A percentile compares a stretch with the other conserved stretches of the same genome.
Evolutionary conservation across 2,329 filamentous ascomycete species (phyloP).

Genomic region (Arachnomyces sp.): DNA sequence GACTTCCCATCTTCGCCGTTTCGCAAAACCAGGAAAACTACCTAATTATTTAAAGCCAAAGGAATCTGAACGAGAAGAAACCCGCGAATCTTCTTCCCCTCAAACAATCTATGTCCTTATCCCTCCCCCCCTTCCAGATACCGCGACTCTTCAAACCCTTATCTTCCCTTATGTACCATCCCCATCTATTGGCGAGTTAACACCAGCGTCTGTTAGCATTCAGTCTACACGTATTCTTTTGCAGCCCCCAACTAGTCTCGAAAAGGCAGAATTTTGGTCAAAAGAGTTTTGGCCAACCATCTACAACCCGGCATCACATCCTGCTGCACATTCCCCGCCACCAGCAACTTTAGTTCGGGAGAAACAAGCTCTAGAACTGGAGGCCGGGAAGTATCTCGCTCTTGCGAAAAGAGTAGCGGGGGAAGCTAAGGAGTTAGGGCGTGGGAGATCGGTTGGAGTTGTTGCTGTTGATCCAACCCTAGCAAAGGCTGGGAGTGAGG

Average conservation of each 20-base stretch:
- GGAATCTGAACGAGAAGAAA: conserved; percentile 14
- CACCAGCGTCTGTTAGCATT: conserved; percentile 18
- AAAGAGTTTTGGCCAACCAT: conserved; percentile 36
- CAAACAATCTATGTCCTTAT: conserved; percentile 36
- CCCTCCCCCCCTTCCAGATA: conserved; percentile 32
- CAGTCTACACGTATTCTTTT: conserved; percentile 31
- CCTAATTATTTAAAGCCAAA: conserved; percentile 21
- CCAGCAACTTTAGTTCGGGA: conserved; percentile 28
- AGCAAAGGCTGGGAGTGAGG: conserved; percentile 13
- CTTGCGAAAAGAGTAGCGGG: conserved; percentile 32
- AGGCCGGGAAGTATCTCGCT: conserved; percentile 32
- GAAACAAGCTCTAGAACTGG: conserved; percentile 28
- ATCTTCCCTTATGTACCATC: conserved; percentile 31
- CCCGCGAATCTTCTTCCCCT: conserved; percentile 10
- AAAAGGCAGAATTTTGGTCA: conserved; percentile 38
- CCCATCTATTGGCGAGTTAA: conserved; percentile 3
- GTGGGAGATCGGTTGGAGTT: conserved; percentile 35
- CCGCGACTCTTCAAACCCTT: conserved; percentile 25
- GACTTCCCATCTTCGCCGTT: conserved; percentile 35
- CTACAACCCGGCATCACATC: conserved; percentile 39
- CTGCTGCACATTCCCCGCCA: conserved; percentile 36
- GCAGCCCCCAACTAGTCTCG: conserved; percentile 30
- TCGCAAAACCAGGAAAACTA: conserved; percentile 29
- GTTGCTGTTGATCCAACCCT: conserved; percentile 40
- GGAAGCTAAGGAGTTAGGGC: conserved; percentile 29